Conservation (phyloP, 1,284 basidiomycete species). For the Ustilago vetiveriae region DNA sequence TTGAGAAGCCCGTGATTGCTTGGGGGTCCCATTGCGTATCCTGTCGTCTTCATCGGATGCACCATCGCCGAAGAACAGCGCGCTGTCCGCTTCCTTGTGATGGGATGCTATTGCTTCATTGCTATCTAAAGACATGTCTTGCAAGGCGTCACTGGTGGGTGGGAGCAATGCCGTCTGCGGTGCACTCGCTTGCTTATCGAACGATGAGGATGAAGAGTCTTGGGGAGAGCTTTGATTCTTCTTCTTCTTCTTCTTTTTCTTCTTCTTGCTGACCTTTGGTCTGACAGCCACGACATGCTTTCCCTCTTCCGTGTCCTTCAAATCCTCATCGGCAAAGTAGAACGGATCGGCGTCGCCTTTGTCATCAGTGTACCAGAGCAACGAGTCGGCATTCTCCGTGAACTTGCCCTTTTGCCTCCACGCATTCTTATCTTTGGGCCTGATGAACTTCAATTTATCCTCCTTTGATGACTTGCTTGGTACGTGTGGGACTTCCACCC, state of each 20-base stretch:
- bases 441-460: constrained; percentile 19
- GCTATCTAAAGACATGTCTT: constrained; percentile 20
- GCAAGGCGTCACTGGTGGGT: constrained; percentile 1
- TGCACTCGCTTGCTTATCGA: neutral
- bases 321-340: constrained; percentile 12
- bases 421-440: constrained; percentile 6
- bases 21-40: constrained; percentile 8
- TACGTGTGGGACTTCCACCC: constrained; percentile 22
- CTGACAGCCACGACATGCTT: constrained; percentile 10
- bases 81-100: neutral
- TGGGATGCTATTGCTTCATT: neutral
- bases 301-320: constrained; percentile 1
- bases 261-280: constrained; percentile 1
- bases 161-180: neutral
- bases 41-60: constrained; percentile 14
- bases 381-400: constrained; percentile 4
- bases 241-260: neutral
- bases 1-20: neutral
- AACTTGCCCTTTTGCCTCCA: constrained; percentile 12
- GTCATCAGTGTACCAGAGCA: constrained; percentile 9
- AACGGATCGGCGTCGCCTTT: constrained; percentile 19
- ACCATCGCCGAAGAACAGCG: constrained; percentile 24
- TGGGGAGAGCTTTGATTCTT: neutral
- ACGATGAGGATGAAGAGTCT: neutral
- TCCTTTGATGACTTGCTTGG: neutral